phyloP scores from a whole-genome alignment of 495 filamentous ascomycete species.

The Aspergillus homomorphus region DNA sequence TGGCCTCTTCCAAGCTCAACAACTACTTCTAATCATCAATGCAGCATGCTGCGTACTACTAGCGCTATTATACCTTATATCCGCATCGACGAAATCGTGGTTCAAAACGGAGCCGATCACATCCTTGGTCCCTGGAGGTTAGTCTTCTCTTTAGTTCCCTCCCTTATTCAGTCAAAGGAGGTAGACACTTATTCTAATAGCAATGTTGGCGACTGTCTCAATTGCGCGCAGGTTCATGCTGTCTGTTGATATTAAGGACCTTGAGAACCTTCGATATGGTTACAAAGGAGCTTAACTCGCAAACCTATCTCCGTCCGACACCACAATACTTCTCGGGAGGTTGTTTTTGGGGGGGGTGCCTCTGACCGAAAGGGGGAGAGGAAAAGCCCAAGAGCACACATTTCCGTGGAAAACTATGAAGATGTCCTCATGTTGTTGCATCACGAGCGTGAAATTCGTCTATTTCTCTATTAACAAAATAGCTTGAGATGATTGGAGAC shows the following conservation, averaged over 20 bases:
- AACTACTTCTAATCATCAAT: constrained; percentile 26
- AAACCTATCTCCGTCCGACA: background rate
- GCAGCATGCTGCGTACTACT: constrained; percentile 27
- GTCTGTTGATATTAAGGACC: constrained; percentile 42
- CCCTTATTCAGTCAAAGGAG: background rate
- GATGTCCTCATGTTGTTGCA: too few species aligned
- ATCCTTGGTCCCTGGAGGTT: constrained; percentile 40
- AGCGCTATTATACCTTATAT: constrained; percentile 22
- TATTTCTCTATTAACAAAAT: background rate
- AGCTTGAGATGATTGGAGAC: background rate
- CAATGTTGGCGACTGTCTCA: constrained; percentile 33
- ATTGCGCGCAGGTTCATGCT: constrained; percentile 40
- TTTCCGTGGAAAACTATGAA: too few species aligned
- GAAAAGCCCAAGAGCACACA: too few species aligned
- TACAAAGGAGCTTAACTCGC: constrained; percentile 48
- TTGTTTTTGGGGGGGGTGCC: too few species aligned
- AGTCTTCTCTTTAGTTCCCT: background rate
- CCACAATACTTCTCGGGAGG: too few species aligned
- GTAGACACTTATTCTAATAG: constrained; percentile 25
- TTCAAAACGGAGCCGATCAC: constrained; percentile 19
- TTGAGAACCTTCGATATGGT: constrained; percentile 48
- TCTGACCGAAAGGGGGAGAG: too few species aligned
- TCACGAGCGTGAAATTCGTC: too few species aligned
- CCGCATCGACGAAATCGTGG: constrained; percentile 9
- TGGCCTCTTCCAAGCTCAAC: constrained; percentile 6